Conservation (phyloP, 23 red algal genomes). For the Cyanidiococcus yangmingshanensis region DNA sequence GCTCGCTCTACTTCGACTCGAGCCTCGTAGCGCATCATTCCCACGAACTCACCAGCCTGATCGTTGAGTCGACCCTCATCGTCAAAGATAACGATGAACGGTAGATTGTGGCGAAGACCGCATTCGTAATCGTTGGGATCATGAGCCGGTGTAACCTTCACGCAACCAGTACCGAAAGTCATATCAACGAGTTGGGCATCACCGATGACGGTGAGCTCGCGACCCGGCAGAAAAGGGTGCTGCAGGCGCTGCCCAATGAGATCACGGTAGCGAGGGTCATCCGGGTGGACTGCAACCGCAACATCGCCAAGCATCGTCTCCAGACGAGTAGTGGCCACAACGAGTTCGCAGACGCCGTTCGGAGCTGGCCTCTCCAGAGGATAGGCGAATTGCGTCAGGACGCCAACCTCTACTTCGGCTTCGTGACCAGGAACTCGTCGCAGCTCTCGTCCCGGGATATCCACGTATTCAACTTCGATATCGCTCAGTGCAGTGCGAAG, state of each 20-base stretch:
- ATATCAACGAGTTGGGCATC: constrained; percentile 91
- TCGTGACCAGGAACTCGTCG: constrained; percentile 63
- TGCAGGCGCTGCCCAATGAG: constrained; percentile 53
- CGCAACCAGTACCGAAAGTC: constrained; percentile 89
- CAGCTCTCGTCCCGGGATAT: constrained; percentile 59
- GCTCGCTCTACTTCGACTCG: constrained; percentile 78
- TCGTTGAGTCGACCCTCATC: constrained; percentile 69
- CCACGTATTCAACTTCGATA: constrained; percentile 95
- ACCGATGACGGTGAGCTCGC: constrained; percentile 66
- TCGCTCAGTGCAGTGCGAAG: constrained; percentile 84
- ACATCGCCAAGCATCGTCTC: constrained; percentile 99
- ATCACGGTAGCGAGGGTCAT: constrained; percentile 76
- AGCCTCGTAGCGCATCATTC: constrained; percentile 88
- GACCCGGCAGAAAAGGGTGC: constrained; percentile 72
- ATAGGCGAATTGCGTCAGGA: constrained; percentile 88
- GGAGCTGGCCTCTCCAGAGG: constrained; percentile 25
- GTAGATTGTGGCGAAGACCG: constrained; percentile 67
- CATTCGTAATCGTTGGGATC: constrained; percentile 98
- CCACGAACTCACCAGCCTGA: constrained; percentile 60
- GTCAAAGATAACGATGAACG: constrained; percentile 54
- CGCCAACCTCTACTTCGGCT: constrained; percentile 79
- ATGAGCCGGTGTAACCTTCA: constrained; percentile 98
- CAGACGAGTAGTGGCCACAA: constrained; percentile 89
- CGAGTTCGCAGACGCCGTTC: constrained; percentile 27
- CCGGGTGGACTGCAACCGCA: constrained; percentile 91